A percentile compares a stretch with the other conserved stretches of the same genome.
phyloP scores from a whole-genome alignment of 768 basidiomycete genomes.

The Leccinum rimulosum region DNA sequence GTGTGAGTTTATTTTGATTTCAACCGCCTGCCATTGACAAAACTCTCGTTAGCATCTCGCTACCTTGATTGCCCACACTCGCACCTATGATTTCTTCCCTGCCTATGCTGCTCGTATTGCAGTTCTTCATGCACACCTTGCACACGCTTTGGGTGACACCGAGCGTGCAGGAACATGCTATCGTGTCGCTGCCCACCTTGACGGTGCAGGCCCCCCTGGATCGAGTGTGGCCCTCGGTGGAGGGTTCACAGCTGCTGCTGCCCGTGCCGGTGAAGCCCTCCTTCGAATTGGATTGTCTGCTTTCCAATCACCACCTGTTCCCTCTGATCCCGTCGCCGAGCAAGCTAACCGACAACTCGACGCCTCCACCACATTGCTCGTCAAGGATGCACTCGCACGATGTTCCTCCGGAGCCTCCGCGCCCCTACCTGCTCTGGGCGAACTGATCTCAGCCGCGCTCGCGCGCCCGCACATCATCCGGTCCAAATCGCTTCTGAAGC shows the following conservation, averaged over 20 bases:
- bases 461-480: slow-evolving; percentile 27
- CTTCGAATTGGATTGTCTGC: slow-evolving; percentile 45
- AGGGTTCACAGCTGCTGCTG: slow-evolving; percentile 46
- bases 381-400: slow-evolving; percentile 28
- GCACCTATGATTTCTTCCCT: slow-evolving; percentile 54
- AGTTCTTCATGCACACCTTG: slow-evolving; percentile 69
- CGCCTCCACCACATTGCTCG: slow-evolving; percentile 12
- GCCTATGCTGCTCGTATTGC: slow-evolving; percentile 60
- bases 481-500: slow-evolving; percentile 46
- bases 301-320: background rate
- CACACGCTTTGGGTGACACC: slow-evolving; percentile 58
- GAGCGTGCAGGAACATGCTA: slow-evolving; percentile 62
- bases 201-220: slow-evolving; percentile 32
- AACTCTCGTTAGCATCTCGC: slow-evolving; percentile 34
- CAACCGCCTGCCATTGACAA: background rate
- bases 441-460: slow-evolving; percentile 20
- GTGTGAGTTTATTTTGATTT: slow-evolving; percentile 34
- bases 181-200: slow-evolving; percentile 54
- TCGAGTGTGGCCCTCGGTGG: slow-evolving; percentile 14
- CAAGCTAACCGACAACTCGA: slow-evolving; percentile 17
- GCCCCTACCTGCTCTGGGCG: slow-evolving; percentile 12
- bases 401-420: slow-evolving; percentile 24
- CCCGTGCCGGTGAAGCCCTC: slow-evolving; percentile 50
- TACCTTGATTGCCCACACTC: slow-evolving; percentile 57
- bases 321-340: background rate